phyloP scores from a whole-genome alignment of 1,139 yeast species.

The Candida sanyaensis region DNA sequence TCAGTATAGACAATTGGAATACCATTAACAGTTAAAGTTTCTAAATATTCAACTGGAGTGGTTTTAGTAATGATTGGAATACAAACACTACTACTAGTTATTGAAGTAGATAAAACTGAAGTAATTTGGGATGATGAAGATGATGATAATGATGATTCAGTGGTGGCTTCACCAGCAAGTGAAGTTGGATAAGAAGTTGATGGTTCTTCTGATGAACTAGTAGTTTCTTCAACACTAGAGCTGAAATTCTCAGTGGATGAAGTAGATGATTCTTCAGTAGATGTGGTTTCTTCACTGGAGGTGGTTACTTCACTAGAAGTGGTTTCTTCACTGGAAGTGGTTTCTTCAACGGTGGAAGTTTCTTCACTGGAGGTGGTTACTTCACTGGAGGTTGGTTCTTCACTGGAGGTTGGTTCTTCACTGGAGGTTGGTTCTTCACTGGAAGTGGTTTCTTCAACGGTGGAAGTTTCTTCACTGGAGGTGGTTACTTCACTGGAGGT shows the following conservation, averaged over 20 bases:
- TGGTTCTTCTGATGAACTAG: constrained; percentile 1
- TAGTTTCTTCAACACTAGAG: background rate
- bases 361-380: background rate
- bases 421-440: background rate
- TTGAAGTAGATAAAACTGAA: constrained; percentile 2
- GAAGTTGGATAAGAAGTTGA: background rate
- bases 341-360: too few species aligned
- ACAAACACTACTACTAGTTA: background rate
- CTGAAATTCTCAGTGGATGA: too few species aligned
- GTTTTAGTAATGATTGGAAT: background rate
- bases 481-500: too few species aligned
- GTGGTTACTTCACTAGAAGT: too few species aligned
- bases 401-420: background rate
- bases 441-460: background rate
- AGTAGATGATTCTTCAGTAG: too few species aligned
- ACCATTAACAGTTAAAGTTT: constrained; percentile 1
- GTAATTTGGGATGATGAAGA: constrained; percentile 3
- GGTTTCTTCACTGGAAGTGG: background rate
- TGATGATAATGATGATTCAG: too few species aligned
- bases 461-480: too few species aligned
- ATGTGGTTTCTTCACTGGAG: background rate
- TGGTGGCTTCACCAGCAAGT: constrained; percentile 1
- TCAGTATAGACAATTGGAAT: background rate
- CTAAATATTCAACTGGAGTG: background rate
- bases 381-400: background rate